Base-by-base conservation (phyloP, 2,329 filamentous ascomycete species). In the Sporothrix humicola region DNA sequence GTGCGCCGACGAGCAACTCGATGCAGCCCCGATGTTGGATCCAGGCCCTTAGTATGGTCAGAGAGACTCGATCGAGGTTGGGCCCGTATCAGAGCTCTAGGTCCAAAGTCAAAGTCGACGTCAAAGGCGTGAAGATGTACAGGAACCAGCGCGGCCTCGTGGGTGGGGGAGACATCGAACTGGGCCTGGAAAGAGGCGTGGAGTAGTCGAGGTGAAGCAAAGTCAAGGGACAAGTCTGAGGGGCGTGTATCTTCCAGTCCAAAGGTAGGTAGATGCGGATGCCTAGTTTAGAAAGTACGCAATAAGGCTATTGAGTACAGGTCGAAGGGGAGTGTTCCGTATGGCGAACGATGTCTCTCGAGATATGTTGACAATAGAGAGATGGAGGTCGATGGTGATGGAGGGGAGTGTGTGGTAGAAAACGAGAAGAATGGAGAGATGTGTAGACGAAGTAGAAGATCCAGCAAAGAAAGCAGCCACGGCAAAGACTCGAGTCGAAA, bases 261-360 rank as follows among this genome's bases (percentile, higher is more conserved):
- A 37, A 37, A 6, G n/a, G 9, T 48, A 48, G 61, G 61, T 44
- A 44, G 42, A 26, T 44, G n/a, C 61, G 42, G 42, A 37, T 48
- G 48, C 42, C 61, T 48, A 48, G 20, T 26, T 31, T 48, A 66
- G 42, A 66, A 66, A 48, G 61, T 66, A 48, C 61, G 44, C 56
- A 44, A 20, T 3, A 15, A 26, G 12, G 12, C 12, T 12, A 31
- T 10, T 31, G 23, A 26, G 23, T 15, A 58, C 12, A 58, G 9
- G 58, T 44, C 31, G 26, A 37, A 37, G 52, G 52, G 20, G n/a
- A 13, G 12, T 12, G 12, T 2, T 15, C 17, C 13, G 26, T 37
- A 59, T 26, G 56, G 15, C 56, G 56, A 37, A 26, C 1, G 56
- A 17, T 37, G 31, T 37, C 31, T 37, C 31, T 37, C 31, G 31